These are phyloP conservation scores for Vigna radiata DNA, from an alignment of 306 rosid species.

Conservation along the genomic window DNA sequence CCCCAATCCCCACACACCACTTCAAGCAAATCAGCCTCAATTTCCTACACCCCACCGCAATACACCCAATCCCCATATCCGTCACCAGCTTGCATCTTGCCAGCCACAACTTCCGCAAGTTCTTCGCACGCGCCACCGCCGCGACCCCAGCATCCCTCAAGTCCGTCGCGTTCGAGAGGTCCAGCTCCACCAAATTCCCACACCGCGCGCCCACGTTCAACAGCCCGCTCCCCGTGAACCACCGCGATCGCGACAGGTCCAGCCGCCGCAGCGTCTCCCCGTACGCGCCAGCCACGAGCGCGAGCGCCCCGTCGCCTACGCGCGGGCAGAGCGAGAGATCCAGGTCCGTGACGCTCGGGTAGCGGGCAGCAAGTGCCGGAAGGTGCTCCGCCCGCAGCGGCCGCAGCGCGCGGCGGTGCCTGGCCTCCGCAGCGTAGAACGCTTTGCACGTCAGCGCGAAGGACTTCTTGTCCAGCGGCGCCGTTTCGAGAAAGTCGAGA, in stretches of 20 bases:
- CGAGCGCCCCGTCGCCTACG: conserved; percentile 56
- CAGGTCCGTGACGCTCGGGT: conserved; percentile 47
- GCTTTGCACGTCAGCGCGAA: conserved; percentile 55
- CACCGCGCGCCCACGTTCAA: conserved; percentile 55
- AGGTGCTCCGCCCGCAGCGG: conserved; percentile 74
- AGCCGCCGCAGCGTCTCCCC: conserved; percentile 53
- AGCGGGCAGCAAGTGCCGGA: conserved; percentile 59
- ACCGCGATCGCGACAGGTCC: conserved; percentile 77
- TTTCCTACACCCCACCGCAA: conserved; percentile 91
- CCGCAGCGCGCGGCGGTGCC: conserved; percentile 70
- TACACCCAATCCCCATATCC: conserved; percentile 90
- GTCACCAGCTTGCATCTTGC: conserved; percentile 79
- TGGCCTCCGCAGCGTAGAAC: conserved; percentile 62
- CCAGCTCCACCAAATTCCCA: conserved; percentile 67
- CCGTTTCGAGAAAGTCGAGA: conserved; percentile 64
- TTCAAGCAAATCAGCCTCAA: conserved; percentile 70
- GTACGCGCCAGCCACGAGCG: conserved; percentile 54
- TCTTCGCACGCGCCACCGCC: conserved; percentile 76
- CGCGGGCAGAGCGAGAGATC: conserved; percentile 83
- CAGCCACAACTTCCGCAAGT: conserved; percentile 75
- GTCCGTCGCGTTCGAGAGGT: conserved; percentile 84
- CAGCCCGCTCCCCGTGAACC: conserved; percentile 70
- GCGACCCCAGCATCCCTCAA: conserved; percentile 68
- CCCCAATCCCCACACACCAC: conserved; percentile 89
- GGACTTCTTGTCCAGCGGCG: conserved; percentile 62